Conservation (phyloP, 768 basidiomycete species). For the Jaapia argillacea region DNA sequence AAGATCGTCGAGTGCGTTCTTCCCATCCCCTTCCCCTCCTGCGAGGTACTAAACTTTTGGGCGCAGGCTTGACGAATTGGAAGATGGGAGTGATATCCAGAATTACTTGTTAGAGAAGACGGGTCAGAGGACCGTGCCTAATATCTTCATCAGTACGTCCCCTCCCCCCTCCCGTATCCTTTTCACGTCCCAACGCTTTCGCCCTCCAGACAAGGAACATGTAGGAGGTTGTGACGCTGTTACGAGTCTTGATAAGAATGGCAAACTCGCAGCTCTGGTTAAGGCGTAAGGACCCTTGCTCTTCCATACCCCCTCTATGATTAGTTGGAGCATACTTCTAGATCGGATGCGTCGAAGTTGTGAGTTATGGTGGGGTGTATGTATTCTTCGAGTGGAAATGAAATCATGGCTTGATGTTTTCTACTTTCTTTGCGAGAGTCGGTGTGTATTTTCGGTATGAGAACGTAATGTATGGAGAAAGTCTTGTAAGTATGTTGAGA, state of each 20-base stretch:
- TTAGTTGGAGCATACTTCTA: too few relatives aligned
- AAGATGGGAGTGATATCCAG: conserved; percentile 58
- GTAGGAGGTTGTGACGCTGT: conserved; percentile 37
- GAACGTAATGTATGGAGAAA: too few relatives aligned
- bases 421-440: too few relatives aligned
- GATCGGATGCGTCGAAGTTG: too few relatives aligned
- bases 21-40: neutral
- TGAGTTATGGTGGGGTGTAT: too few relatives aligned
- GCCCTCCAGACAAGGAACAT: conserved; percentile 34
- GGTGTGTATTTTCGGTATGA: too few relatives aligned
- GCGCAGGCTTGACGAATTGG: conserved; percentile 45
- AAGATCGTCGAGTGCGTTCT: conserved; percentile 26
- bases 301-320: too few relatives aligned
- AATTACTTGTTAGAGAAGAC: conserved; percentile 54
- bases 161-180: neutral
- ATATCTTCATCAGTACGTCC: conserved; percentile 59
- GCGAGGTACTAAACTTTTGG: neutral
- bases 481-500: too few relatives aligned
- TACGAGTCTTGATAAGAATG: conserved; percentile 13
- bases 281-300: conserved; percentile 10
- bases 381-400: too few relatives aligned
- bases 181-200: neutral
- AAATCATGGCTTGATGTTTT: too few relatives aligned
- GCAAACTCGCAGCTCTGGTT: conserved; percentile 15
- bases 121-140: conserved; percentile 64